Conservation (phyloP, 2,329 filamentous ascomycete species). For the Pseudocercospora fijiensis region DNA sequence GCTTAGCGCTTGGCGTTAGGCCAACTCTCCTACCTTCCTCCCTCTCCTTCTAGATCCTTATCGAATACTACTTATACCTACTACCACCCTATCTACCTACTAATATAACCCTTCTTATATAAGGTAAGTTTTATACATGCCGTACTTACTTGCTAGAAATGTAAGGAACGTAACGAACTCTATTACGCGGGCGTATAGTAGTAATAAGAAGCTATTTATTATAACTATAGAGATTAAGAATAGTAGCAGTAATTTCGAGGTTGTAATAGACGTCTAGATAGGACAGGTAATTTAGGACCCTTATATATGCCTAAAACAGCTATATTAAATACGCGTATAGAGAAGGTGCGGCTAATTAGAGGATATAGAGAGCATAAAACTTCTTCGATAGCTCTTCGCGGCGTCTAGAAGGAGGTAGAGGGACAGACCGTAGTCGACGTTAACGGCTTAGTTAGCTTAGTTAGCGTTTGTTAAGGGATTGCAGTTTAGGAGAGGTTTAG, state of each 20-base stretch:
- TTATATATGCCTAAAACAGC: neutral
- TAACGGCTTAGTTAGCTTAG: neutral
- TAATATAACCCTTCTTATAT: too few relatives aligned
- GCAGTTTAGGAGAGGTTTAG: neutral
- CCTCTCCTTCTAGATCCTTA: too few relatives aligned
- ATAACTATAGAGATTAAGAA: neutral
- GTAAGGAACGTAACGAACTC: neutral
- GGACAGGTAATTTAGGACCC: neutral
- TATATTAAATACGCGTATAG: neutral
- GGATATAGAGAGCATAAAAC: neutral
- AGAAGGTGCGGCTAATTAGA: neutral
- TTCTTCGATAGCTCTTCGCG: neutral
- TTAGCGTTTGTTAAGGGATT: neutral
- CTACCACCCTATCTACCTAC: too few relatives aligned
- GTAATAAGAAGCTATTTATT: neutral
- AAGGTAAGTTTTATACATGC: too few relatives aligned
- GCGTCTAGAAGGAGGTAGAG: neutral
- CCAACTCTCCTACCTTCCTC: too few relatives aligned
- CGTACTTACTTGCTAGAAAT: too few relatives aligned
- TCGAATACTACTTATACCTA: too few relatives aligned
- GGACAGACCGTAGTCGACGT: neutral
- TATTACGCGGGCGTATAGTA: neutral
- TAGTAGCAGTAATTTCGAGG: neutral
- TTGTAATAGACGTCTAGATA: too few relatives aligned
- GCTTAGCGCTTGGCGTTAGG: too few relatives aligned